These are phyloP conservation scores for Phenoliferia sp. DNA, from an alignment of 1,284 basidiomycete species.

Conservation along the genomic window DNA sequence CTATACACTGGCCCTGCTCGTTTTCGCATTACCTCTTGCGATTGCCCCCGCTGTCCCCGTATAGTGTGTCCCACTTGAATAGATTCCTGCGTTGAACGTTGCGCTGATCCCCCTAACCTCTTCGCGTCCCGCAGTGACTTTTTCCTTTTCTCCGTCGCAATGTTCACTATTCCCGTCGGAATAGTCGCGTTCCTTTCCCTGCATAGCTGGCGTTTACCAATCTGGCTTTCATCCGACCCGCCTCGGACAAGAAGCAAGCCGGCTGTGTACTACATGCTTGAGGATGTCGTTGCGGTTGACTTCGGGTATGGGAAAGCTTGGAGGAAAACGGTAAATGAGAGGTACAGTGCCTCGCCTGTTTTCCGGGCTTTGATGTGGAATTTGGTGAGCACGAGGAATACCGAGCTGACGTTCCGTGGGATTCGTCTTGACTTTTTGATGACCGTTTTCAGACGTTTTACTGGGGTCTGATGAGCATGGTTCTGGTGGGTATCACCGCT, in stretches of 20 bases:
- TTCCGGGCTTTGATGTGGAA: conserved; percentile 27
- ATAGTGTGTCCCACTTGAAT: conserved; percentile 13
- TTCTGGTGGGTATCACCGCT: conserved; percentile 22
- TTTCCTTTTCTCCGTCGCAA: conserved; percentile 30
- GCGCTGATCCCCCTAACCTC: neutral
- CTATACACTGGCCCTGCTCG: conserved; percentile 21
- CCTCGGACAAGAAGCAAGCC: conserved; percentile 29
- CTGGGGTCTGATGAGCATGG: conserved; percentile 18
- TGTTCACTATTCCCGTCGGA: conserved; percentile 25
- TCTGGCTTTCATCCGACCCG: conserved; percentile 29
- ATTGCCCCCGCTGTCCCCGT: conserved; percentile 27
- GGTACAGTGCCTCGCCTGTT: conserved; percentile 34
- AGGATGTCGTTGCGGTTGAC: conserved; percentile 33
- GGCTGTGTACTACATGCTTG: conserved; percentile 29
- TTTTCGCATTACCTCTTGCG: conserved; percentile 34
- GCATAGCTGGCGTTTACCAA: conserved; percentile 16
- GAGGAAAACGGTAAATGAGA: conserved; percentile 32
- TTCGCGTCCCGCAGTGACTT: conserved; percentile 15
- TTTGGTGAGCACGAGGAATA: too few relatives aligned
- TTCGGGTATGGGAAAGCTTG: conserved; percentile 30
- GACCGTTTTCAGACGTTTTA: too few relatives aligned
- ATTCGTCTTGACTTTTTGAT: neutral
- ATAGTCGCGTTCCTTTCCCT: conserved; percentile 30
- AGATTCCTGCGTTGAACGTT: neutral
- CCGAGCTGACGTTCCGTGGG: too few relatives aligned